Base-by-base conservation (phyloP, 768 basidiomycete species). In the Sutorius australiensis region DNA sequence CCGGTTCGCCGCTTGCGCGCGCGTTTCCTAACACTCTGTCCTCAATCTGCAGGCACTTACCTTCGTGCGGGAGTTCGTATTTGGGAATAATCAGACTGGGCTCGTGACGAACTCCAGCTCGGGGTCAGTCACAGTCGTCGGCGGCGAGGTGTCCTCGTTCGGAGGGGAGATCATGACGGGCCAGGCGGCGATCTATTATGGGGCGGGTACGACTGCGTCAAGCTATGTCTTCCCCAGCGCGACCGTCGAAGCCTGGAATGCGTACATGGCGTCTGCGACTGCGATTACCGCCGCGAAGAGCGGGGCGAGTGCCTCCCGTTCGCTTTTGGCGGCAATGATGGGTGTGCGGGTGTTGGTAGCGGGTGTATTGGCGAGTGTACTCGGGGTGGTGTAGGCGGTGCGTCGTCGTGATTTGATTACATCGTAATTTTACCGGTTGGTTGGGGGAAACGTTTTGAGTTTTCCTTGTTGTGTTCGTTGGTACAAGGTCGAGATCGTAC, bases 51-150 rank as follows among this genome's bases (percentile, higher is more conserved):
- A 89, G 87, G 84, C 81, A 0, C 75, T 78, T 59, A 76, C 75
- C 5, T 80, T 89, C 61, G 61, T 77, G 9, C 78, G 81, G 19
- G 83, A 89, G 57, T 88, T 87, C 58, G 72, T 89, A 34, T 69
- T 89, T 17, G 86, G 87, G 3, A 72, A 67, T 51, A 85, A 86
- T 63, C 55, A 70, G 38, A 82, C 81, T 0, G 87, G 86, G 0
- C 71, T 80, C 8, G 80, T 87, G 37, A 71, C 65, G 13, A 68
- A 63, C 10, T 63, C 58, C 1, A 50, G 46, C 42, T 65, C 61
- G 1, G 69, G 66, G 19, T 5, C 40, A 3, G 62, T 60, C 27
- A 56, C 59, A 1, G 77, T 78, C 6, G 55, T 76, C 6, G 79
- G 77, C 19, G 86, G 85, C 2, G 79, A 81, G 59, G 68, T 75